Evolutionary conservation across 139 green algal species (phyloP).

Genomic region (Dunaliella primolecta): DNA sequence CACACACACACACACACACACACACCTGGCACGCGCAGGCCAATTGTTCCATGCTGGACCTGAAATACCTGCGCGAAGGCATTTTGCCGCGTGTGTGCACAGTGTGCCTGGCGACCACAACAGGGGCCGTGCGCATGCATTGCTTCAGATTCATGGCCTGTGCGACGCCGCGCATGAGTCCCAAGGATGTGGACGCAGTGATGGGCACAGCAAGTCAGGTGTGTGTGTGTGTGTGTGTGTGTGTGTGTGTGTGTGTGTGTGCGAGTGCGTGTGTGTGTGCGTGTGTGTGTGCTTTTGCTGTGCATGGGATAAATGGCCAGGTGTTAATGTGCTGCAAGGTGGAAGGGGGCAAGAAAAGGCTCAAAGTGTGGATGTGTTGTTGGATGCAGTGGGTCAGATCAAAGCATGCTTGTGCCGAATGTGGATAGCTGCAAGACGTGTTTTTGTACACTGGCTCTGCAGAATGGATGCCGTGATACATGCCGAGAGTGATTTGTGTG

Average conservation of each 20-base stretch:
- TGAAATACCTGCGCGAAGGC: slow-evolving; percentile 9
- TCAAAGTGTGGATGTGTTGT: neutral
- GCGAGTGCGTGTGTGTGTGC: neutral
- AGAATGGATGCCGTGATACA: no score
- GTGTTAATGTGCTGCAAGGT: neutral
- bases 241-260: neutral
- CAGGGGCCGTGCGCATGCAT: slow-evolving; percentile 51
- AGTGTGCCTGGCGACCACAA: slow-evolving; percentile 61
- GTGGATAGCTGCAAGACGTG: no score
- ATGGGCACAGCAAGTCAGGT: slow-evolving; percentile 56
- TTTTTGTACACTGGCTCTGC: no score
- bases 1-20: neutral
- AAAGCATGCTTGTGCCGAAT: no score
- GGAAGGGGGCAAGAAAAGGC: neutral
- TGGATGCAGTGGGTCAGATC: neutral
- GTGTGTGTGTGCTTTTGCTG: no score
- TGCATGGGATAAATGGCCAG: neutral
- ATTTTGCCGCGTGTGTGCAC: slow-evolving; percentile 30
- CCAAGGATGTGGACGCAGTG: slow-evolving; percentile 46
- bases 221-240: neutral
- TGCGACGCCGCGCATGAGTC: slow-evolving; percentile 49
- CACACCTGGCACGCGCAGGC: neutral
- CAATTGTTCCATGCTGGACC: slow-evolving; percentile 7
- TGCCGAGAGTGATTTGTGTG: no score
- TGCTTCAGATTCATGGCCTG: slow-evolving; percentile 52